Conservation (phyloP, 164 flowering plant genomes). For the Euptelea pleiosperma region DNA sequence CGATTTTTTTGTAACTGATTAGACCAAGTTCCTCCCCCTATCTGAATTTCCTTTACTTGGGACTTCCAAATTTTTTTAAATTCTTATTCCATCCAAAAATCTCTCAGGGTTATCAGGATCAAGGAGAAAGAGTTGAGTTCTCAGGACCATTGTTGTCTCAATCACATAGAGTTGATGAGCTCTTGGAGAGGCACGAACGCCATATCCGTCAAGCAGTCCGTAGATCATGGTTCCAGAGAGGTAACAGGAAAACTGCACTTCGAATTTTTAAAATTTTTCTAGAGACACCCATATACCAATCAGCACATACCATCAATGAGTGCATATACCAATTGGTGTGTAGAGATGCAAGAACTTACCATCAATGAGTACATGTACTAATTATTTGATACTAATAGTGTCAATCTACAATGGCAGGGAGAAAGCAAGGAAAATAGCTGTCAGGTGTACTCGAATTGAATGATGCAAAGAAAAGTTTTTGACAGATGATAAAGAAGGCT, state of each 20-base stretch:
- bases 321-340: too few relatives aligned
- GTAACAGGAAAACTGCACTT: conserved; percentile 29
- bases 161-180: conserved; percentile 73
- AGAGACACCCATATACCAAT: too few relatives aligned
- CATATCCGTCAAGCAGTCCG: conserved; percentile 84
- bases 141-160: conserved; percentile 91
- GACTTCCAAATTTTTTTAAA: too few relatives aligned
- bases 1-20: too few relatives aligned
- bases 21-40: too few relatives aligned
- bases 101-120: conserved; percentile 52
- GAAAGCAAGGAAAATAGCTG: conserved; percentile 10
- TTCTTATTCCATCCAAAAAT: not conserved
- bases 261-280: not conserved
- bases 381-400: not conserved
- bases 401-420: conserved; percentile 17
- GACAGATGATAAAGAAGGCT: too few relatives aligned
- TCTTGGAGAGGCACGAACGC: conserved; percentile 76
- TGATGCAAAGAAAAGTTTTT: not conserved
- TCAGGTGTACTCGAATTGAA: not conserved
- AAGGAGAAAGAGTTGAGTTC: conserved; percentile 76
- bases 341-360: too few relatives aligned
- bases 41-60: too few relatives aligned
- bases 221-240: conserved; percentile 89
- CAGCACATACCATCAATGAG: too few relatives aligned
- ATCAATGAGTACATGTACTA: too few relatives aligned